Conservation (phyloP, 495 filamentous ascomycete genomes). For the Penicillium bialowiezense region DNA sequence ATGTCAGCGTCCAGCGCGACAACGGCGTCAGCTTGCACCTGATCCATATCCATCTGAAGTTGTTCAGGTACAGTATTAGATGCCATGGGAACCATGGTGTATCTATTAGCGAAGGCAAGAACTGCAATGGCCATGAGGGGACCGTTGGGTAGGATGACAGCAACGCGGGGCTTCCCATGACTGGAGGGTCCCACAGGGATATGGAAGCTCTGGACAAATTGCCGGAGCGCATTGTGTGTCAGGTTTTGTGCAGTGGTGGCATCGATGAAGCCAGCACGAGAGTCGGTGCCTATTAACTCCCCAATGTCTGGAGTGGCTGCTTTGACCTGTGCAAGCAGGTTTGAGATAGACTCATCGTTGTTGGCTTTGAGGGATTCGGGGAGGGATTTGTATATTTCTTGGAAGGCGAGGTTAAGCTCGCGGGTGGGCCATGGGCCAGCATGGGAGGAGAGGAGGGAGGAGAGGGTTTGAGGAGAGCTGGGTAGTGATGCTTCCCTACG, state of each 20-base stretch:
- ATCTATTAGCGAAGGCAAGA: constrained; percentile 16
- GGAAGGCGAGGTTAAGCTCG: constrained; percentile 8
- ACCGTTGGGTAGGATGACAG: constrained; percentile 20
- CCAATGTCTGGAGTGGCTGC: constrained; percentile 4
- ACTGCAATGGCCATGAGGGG: constrained; percentile 15
- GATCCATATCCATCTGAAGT: constrained; percentile 18
- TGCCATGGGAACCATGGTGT: constrained; percentile 22
- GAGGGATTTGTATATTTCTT: constrained; percentile 14
- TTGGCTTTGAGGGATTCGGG: constrained; percentile 10
- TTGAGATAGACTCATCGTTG: constrained; percentile 6
- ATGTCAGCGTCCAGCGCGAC: constrained; percentile 19
- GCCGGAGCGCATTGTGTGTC: constrained; percentile 12
- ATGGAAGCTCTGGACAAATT: constrained; percentile 15
- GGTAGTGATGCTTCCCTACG: constrained; percentile 13
- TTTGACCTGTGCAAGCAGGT: constrained; percentile 12
- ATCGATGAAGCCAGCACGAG: constrained; percentile 15
- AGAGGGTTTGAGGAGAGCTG: constrained; percentile 6
- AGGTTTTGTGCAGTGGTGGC: constrained; percentile 6
- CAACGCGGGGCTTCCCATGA: constrained; percentile 18
- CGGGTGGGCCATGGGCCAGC: constrained; percentile 8
- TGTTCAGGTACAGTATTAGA: constrained; percentile 19
- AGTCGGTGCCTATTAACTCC: constrained; percentile 11
- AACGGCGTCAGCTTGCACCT: constrained; percentile 18
- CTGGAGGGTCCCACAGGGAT: constrained; percentile 7
- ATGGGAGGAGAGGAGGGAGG: constrained; percentile 8